A percentile compares a stretch with the other conserved stretches of the same genome.
Conservation (phyloP, 495 filamentous ascomycete species). For the Penicillium longicatenatum region DNA sequence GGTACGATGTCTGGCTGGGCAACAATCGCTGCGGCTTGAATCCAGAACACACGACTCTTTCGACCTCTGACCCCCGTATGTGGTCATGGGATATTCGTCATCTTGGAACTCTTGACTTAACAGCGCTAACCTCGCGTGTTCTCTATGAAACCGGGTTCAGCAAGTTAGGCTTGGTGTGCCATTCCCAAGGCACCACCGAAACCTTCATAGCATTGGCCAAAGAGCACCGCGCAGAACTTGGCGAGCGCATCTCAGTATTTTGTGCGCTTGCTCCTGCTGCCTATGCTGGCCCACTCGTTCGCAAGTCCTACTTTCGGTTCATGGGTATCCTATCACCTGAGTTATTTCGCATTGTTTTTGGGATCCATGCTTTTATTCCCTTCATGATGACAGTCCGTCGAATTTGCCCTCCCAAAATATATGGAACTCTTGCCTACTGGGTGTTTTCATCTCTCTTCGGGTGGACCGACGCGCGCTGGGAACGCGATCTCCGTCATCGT, state of each 20-base stretch:
- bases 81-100: conserved; percentile 97
- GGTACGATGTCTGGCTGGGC: conserved; percentile 97
- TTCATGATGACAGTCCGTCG: conserved; percentile 87
- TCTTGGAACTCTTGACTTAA: conserved; percentile 90
- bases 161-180: conserved; percentile 80
- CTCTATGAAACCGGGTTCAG: conserved; percentile 80
- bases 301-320: conserved; percentile 89
- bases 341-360: conserved; percentile 82
- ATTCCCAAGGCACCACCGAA: conserved; percentile 92
- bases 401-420: conserved; percentile 63
- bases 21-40: conserved; percentile 90
- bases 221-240: conserved; percentile 87
- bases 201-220: conserved; percentile 89
- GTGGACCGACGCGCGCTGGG: conserved; percentile 88
- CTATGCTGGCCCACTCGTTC: conserved; percentile 85
- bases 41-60: conserved; percentile 72
- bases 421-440: conserved; percentile 84
- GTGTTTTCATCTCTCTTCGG: conserved; percentile 90
- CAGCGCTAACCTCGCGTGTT: conserved; percentile 83
- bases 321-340: conserved; percentile 76
- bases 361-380: conserved; percentile 93
- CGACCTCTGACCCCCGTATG: conserved; percentile 82
- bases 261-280: conserved; percentile 91
- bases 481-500: conserved; percentile 73
- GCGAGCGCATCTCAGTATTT: conserved; percentile 83